phyloP scores from a whole-genome alignment of 1,284 basidiomycete genomes.

The Ganoderma lingzhi region DNA sequence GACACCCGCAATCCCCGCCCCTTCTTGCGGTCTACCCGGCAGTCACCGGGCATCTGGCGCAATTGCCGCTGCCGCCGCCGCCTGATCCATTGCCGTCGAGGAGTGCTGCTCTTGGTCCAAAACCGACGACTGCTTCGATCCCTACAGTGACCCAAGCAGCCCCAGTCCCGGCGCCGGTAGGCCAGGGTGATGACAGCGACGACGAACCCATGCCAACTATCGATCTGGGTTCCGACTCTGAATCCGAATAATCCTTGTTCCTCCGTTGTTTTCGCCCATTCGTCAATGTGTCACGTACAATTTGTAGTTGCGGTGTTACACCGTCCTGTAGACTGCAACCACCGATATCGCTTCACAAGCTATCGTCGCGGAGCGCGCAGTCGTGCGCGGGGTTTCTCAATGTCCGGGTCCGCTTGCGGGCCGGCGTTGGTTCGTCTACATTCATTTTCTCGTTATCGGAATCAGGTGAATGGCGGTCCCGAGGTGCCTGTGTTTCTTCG shows the following conservation, averaged over 20 bases:
- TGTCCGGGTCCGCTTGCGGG: conserved; percentile 40
- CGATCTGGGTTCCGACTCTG: conserved; percentile 59
- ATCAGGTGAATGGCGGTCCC: conserved; percentile 37
- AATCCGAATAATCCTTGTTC: conserved; percentile 32
- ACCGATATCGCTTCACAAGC: background rate
- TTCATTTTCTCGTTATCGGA: conserved; percentile 55
- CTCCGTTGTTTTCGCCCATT: conserved; percentile 10
- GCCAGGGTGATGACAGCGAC: conserved; percentile 46
- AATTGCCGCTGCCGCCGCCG: conserved; percentile 25
- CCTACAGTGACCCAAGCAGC: conserved; percentile 6
- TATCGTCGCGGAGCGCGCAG: conserved; percentile 6
- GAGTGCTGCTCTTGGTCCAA: conserved; percentile 18
- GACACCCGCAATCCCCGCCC: conserved; percentile 2
- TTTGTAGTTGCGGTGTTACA: conserved; percentile 10
- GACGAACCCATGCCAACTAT: conserved; percentile 64
- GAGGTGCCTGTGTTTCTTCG: conserved; percentile 20
- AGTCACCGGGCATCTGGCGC: background rate
- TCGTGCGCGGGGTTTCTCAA: conserved; percentile 20
- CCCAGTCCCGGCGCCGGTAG: conserved; percentile 32
- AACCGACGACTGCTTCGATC: conserved; percentile 19
- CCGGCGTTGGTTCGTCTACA: conserved; percentile 36
- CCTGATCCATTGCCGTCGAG: conserved; percentile 30
- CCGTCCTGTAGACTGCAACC: background rate
- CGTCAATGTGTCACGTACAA: conserved; percentile 1
- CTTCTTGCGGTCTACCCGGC: background rate